Evolutionary conservation across 163 green algal genomes (phyloP), one percentile per base, ranked within the genome.

Genomic region (Volvox carteri): DNA sequence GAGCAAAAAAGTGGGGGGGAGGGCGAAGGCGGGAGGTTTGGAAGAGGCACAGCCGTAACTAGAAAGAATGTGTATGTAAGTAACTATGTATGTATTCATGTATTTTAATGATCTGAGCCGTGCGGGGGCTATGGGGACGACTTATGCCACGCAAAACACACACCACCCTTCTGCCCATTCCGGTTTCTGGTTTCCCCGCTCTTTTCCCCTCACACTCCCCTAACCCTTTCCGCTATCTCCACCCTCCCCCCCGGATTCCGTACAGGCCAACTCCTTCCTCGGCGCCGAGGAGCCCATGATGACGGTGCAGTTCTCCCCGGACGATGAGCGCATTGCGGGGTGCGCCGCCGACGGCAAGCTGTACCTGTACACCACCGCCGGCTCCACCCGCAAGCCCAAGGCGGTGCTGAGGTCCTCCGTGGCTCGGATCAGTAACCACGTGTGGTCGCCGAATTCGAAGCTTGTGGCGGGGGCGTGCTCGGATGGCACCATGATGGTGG

Each of bases 371-470:
- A 42, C 88, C 78, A 85, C 67, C 8, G 79, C 75, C 11, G 50
- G 86, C 41, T 58, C 73, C 60, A 84, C 35, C n/a, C 90, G 83
- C 37, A 90, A 91, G 67, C 77, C 90, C 58, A 90, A 89, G 76
- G 54, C 81, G 16, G 77, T 91, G 58, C 87, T 93, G 72, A 41
- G 76, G 25, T 90, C 41, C 70, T 89, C 60, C 84, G 80, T 91
- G 48, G 85, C 85, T 11, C 91, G 91, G 21, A 86, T 92, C 44
- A 86, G 35, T 21, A 76, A 67, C 65, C 91, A 90, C 75, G 84
- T 92, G 46, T 93, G 88, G 88, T 91, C 85, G 28, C 91, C 91
- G 72, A 93, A 93, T 85, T 83, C 39, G 44, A 93, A 93, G 88
- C 80, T 92, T 42, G 86, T 93, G n/a, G 88, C 80, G 11, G 91